Conservation (phyloP, 805 yeast species). For the Komagataella ulmi region DNA sequence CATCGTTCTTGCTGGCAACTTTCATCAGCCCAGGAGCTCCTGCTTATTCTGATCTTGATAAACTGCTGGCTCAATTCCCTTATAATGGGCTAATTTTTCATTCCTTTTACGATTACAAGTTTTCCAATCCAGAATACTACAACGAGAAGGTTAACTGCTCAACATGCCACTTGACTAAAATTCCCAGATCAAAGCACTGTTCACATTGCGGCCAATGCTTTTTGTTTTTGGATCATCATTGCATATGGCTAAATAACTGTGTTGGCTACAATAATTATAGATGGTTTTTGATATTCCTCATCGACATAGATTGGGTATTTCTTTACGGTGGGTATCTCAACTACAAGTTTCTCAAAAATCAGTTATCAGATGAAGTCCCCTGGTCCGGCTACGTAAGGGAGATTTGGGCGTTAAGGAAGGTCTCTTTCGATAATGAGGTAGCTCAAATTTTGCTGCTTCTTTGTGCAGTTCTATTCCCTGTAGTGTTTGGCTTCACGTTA, state of each 20-base stretch:
- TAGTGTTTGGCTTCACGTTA: conserved; percentile 22
- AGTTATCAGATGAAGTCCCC: conserved; percentile 3
- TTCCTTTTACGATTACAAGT: conserved; percentile 12
- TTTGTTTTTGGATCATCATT: conserved; percentile 51
- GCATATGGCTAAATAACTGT: conserved; percentile 41
- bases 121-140: background rate
- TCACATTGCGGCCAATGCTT: conserved; percentile 55
- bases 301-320: conserved; percentile 12
- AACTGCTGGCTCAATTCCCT: conserved; percentile 10
- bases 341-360: conserved; percentile 10
- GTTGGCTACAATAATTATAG: conserved; percentile 38
- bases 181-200: conserved; percentile 72
- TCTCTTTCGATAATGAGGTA: conserved; percentile 20
- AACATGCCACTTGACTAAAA: conserved; percentile 54
- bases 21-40: conserved; percentile 29
- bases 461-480: conserved; percentile 22
- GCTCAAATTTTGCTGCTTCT: conserved; percentile 28
- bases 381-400: conserved; percentile 5
- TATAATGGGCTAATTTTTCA: conserved; percentile 28
- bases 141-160: conserved; percentile 21
- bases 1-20: conserved; percentile 23
- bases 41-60: conserved; percentile 6
- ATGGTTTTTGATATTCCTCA: conserved; percentile 31
- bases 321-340: conserved; percentile 27
- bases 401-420: conserved; percentile 13